Base-by-base conservation (phyloP, 805 yeast species). In the Wickerhamomyces bisporus region DNA sequence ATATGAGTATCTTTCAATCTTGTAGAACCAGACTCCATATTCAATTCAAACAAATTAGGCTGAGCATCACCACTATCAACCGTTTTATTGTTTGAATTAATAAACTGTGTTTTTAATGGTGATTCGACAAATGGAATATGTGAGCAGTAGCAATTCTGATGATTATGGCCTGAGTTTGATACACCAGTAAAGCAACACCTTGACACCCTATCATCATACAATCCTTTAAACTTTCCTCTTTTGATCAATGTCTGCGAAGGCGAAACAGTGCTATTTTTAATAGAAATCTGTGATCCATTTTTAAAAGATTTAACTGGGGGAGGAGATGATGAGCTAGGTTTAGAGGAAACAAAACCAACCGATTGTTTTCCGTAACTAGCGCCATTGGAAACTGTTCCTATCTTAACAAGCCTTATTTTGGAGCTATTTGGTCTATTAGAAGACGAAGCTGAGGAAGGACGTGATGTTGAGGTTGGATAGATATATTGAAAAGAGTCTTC, bases 181-280 rank as follows among this genome's bases (percentile, higher is more conserved):
- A 34, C 11, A 13, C 34, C 23, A 11, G 17, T 16, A 19, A 26
- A 47, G 1, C 32, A 19, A 41, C 66, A 58, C 14, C 54, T 34
- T 8, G 43, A 13, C 16, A 41, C 48, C 16, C 65, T 43, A 26
- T 49, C 49, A 36, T 62, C 64, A 23, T 41, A 44, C 6, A 30
- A 17, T 1, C 63, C 64, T 36, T 42, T 56, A 41, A 58, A 60
- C 25, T 44, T 42, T 0, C 65, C 66, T 24, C 52, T 35, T 16
- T 28, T 37, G 8, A 58, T 48, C 16, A 44, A 32, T 3, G 51
- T 7, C 24, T 7, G 24, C 10, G 24, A 21, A 7, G 10, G 10
- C 10, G 24, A 21, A 7, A 10, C 10, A 21, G 10, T 7, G 10
- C 10, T 10, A 21, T 21, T 10, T 10, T 21, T 21, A 17, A n/a